These are phyloP conservation scores for Elymus sibiricus DNA, from an alignment of 176 grass and related monocot genomes.

Conservation along the genomic window DNA sequence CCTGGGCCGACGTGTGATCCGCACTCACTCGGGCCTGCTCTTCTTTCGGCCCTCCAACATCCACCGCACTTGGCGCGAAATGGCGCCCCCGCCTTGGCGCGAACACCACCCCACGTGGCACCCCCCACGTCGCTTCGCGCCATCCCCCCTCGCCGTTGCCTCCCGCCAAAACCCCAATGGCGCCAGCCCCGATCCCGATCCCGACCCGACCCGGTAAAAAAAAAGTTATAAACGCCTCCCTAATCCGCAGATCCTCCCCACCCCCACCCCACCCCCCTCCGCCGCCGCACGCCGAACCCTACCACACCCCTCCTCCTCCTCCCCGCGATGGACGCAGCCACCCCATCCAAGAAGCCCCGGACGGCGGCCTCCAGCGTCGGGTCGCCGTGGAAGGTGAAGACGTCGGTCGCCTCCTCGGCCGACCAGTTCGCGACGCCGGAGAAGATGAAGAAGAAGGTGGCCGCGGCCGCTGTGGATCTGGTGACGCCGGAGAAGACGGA, in stretches of 20 bases:
- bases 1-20: too few relatives aligned
- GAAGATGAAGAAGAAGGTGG: not conserved
- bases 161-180: not conserved
- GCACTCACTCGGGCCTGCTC: not conserved
- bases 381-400: slow-evolving; percentile 15
- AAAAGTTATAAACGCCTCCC: not conserved
- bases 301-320: not conserved
- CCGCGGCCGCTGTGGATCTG: not conserved
- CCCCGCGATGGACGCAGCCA: not conserved
- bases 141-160: not conserved
- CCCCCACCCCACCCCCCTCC: not conserved
- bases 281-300: not conserved
- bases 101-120: not conserved
- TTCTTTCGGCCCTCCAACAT: not conserved
- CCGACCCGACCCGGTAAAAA: not conserved
- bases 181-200: slow-evolving; percentile 28
- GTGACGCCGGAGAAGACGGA: slow-evolving; percentile 53
- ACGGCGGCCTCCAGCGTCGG: not conserved
- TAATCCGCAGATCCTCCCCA: not conserved
- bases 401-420: too few relatives aligned
- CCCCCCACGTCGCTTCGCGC: not conserved
- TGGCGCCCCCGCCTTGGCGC: not conserved
- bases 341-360: slow-evolving; percentile 27
- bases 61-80: not conserved
- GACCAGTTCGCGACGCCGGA: slow-evolving; percentile 22